Evolutionary conservation across 345 rosid genomes (phyloP), one percentile per base, ranked within the genome.

Genomic region (Passiflora organensis): DNA sequence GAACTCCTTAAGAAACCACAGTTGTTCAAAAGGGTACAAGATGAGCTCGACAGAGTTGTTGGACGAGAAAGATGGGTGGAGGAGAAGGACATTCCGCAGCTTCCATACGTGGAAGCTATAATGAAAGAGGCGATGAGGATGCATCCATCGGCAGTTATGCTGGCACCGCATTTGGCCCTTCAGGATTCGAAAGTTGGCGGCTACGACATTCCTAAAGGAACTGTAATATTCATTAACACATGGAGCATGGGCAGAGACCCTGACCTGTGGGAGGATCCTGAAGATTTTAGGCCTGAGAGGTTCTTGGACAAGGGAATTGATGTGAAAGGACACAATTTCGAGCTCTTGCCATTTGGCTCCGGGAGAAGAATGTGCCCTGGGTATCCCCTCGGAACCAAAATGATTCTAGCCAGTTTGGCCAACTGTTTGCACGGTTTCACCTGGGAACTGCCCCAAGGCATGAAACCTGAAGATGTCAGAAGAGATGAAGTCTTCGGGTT

Each of bases 341-440:
- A 82, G 69, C 16, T 84, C 55, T 20, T 82, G 63, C 87, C 91
- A 1, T 84, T 84, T 47, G 91, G 91, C 0, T 67, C 91, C 0
- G 87, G 91, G 13, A 76, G 87, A 58, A 72, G 88, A 65, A 85
- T 80, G 82, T 85, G 93, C 18, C 93, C 93, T 1, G 88, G 93
- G 10, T 81, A 81, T 43, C 62, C 73, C 51, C 59, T 81, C 0
- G 91, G 85, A 9, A 43, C 82, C 0, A 84, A 84, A 65, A 79
- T 84, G 57, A 79, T 84, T 36, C 80, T 69, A 23, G 21, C 68
- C 5, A 75, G 79, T 49, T 54, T 81, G 67, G 85, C 80, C 4
- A 84, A 79, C 62, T 66, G 79, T 34, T 16, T 81, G 41, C 91
- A 84, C 51, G 91, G 85, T 6, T 81, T 81, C 59, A 48, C 55